Evolutionary conservation across 768 basidiomycete species (phyloP).

Genomic region (Flagelloscypha sp.): DNA sequence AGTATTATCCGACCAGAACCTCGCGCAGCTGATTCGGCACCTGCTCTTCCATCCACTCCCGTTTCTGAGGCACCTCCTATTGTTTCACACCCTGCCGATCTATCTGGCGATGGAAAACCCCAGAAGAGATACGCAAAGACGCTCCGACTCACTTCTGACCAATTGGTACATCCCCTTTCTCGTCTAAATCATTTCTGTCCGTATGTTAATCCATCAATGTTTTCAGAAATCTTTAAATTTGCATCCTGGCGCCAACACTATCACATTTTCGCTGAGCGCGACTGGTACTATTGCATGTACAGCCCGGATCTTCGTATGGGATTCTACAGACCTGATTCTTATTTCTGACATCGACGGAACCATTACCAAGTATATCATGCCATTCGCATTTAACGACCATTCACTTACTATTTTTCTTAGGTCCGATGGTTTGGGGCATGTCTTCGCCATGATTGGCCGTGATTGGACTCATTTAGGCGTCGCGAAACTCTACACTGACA

Average conservation of each 20-base stretch:
- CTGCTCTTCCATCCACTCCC: slow-evolving; percentile 41
- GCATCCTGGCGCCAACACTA: slow-evolving; percentile 80
- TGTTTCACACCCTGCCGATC: slow-evolving; percentile 11
- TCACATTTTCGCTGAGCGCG: slow-evolving; percentile 88
- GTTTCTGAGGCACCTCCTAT: no score
- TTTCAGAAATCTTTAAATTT: slow-evolving; percentile 75
- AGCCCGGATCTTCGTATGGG: slow-evolving; percentile 93
- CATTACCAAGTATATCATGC: slow-evolving; percentile 77
- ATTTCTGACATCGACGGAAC: slow-evolving; percentile 98
- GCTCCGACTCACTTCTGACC: slow-evolving; percentile 85
- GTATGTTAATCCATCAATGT: not conserved
- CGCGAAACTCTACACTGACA: slow-evolving; percentile 95
- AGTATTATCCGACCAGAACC: no score
- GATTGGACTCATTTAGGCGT: slow-evolving; percentile 99
- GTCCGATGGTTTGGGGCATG: slow-evolving; percentile 92
- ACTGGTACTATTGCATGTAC: slow-evolving; percentile 79
- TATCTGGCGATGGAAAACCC: slow-evolving; percentile 9
- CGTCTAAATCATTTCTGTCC: not conserved
- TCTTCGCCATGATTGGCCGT: slow-evolving; percentile 94
- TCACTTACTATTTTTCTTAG: slow-evolving; percentile 27
- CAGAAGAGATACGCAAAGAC: slow-evolving; percentile 83
- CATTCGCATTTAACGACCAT: not conserved
- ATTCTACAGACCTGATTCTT: slow-evolving; percentile 81
- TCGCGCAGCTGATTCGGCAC: slow-evolving; percentile 26
- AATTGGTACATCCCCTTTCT: slow-evolving; percentile 52